phyloP scores from a whole-genome alignment of 2,329 filamentous ascomycete genomes.

The Aureobasidium sp. region DNA sequence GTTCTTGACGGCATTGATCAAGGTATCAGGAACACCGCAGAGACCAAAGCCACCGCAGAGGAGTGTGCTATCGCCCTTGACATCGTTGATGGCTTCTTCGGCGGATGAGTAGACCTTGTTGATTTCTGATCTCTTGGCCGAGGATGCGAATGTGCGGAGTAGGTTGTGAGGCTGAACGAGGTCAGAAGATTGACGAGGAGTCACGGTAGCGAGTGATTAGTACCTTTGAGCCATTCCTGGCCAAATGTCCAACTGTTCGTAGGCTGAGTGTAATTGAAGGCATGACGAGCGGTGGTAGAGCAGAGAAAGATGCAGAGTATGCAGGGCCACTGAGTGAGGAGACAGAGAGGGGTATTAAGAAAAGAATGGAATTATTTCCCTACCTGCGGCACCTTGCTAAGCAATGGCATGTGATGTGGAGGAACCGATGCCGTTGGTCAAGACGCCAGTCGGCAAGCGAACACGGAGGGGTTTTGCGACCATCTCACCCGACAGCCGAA shows the following conservation, averaged over 20 bases:
- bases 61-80: constrained; percentile 61
- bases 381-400: neutral
- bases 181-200: neutral
- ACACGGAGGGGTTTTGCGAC: constrained; percentile 1
- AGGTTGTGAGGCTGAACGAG: constrained; percentile 17
- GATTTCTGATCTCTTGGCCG: constrained; percentile 20
- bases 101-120: constrained; percentile 38
- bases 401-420: constrained; percentile 14
- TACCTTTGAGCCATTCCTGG: constrained; percentile 18
- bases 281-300: neutral
- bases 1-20: constrained; percentile 61
- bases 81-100: constrained; percentile 60
- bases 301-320: neutral
- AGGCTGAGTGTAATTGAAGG: constrained; percentile 18
- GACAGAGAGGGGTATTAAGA: neutral
- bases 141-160: constrained; percentile 21
- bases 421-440: constrained; percentile 11
- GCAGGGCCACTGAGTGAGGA: neutral
- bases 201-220: neutral
- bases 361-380: neutral
- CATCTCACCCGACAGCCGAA: neutral
- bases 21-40: constrained; percentile 64
- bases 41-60: constrained; percentile 77
- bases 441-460: neutral
- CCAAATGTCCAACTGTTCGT: constrained; percentile 19